Conservation (phyloP, 768 basidiomycete genomes). For the Lactifluus subvellereus region DNA sequence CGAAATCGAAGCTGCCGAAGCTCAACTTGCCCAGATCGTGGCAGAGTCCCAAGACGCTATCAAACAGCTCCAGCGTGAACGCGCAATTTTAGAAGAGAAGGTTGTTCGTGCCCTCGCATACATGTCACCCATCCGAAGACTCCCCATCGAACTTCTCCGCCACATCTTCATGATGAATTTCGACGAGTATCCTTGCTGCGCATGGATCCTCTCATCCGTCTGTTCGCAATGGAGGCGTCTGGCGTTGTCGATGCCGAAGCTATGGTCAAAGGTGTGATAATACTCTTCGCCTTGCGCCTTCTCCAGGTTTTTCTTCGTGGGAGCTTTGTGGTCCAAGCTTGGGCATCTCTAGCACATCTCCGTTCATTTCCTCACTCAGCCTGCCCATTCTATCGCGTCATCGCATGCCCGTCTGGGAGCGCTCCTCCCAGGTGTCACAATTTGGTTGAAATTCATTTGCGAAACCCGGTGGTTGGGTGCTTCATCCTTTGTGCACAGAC, state of each 20-base stretch:
- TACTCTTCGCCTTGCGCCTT: conserved; percentile 27
- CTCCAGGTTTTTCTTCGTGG: conserved; percentile 11
- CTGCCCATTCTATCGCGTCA: conserved; percentile 17
- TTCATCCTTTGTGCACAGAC: conserved; percentile 11
- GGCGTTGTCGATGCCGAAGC: conserved; percentile 54
- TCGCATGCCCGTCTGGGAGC: conserved; percentile 7
- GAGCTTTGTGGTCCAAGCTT: conserved; percentile 13
- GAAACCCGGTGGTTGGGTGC: conserved; percentile 11
- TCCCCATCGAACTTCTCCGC: conserved; percentile 68
- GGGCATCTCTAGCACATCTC: conserved; percentile 12
- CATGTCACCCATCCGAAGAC: conserved; percentile 62
- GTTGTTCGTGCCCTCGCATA: conserved; percentile 53
- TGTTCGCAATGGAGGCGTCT: conserved; percentile 62
- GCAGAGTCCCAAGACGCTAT: conserved; percentile 50
- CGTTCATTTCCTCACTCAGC: conserved; percentile 14
- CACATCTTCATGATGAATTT: conserved; percentile 68
- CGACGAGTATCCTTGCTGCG: conserved; percentile 63
- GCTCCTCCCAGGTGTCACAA: conserved; percentile 1
- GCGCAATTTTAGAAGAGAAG: conserved; percentile 42
- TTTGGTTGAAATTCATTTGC: conserved; percentile 5
- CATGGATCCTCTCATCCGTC: conserved; percentile 70
- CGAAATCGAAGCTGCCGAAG: conserved; percentile 50
- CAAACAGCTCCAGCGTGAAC: conserved; percentile 47
- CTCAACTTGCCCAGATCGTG: conserved; percentile 52
- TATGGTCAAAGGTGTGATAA: conserved; percentile 69